Evolutionary conservation across 257 asterid genomes (phyloP), one percentile per base, ranked within the genome.

Genomic region (Rubia yunnanensis): DNA sequence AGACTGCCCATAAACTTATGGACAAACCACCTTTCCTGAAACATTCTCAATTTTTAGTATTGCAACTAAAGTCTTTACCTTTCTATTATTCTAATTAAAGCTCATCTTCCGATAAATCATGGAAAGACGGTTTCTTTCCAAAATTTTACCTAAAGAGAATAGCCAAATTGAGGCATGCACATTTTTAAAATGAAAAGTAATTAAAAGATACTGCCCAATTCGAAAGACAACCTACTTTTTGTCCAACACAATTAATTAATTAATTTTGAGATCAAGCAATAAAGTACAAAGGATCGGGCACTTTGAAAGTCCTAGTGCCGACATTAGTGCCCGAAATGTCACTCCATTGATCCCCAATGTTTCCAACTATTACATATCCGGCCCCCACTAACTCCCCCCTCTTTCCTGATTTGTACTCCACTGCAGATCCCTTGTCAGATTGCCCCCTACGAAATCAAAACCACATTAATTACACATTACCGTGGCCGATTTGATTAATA

Each of bases 281-380:
- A 81, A 82, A 83, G 54, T 87, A 87, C 87, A 87, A 77, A 0
- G 95, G 95, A 54, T 85, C 79, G 0, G 92, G 92, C 26, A 87
- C 74, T 70, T 87, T 87, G 78, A 87, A 87, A 4, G 85, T 81
- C 27, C 89, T 65, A 6, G 52, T 35, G 3, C 89, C 95, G 0
- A 20, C 75, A 50, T 85, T 38, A 0, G 60, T 24, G 1, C 92
- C 92, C 1, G 78, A 41, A 5, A 87, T 27, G 72, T 87, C 92
- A 55, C 84, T 83, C 95, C 95, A 87, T 60, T 85, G 95, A 64
- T 87, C 95, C 65, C 95, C 95, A 17, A 80, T 50, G 24, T 87
- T 87, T 30, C 89, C 95, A 30, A 85, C 66, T 3, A 87, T 85
- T 72, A 74, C 72, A 26, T 85, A 87, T 5, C 89, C 92, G 3